Conservation (phyloP, 1,139 yeast species). For the Suhomyces anneliseae region DNA sequence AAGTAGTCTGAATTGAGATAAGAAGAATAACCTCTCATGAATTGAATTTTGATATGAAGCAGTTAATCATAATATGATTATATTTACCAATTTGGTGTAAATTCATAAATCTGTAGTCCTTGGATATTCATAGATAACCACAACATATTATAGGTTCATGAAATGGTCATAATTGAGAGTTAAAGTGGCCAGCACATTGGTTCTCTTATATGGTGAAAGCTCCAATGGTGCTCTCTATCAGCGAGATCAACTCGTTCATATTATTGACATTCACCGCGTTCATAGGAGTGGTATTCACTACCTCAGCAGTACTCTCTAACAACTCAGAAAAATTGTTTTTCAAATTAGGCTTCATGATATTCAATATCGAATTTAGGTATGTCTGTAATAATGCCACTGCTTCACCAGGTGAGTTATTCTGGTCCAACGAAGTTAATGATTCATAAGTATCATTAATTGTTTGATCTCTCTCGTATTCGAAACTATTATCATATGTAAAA, state of each 20-base stretch:
- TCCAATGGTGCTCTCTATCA: conserved; percentile 27
- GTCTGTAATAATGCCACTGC: conserved; percentile 13
- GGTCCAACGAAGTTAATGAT: conserved; percentile 15
- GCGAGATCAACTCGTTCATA: conserved; percentile 22
- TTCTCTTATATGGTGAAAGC: conserved; percentile 17
- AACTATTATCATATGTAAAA: conserved; percentile 6
- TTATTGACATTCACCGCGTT: conserved; percentile 16
- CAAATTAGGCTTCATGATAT: conserved; percentile 13
- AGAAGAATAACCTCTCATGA: too few species aligned
- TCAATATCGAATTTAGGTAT: conserved; percentile 14
- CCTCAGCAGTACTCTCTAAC: conserved; percentile 16
- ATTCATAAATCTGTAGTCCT: too few species aligned
- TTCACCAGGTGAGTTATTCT: conserved; percentile 11
- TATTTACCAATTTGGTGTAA: too few species aligned
- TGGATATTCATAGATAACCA: too few species aligned
- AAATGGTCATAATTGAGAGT: too few species aligned
- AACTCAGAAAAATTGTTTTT: conserved; percentile 17
- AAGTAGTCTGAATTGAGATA: too few species aligned
- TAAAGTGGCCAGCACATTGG: background rate
- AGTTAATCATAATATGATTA: too few species aligned
- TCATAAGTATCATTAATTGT: conserved; percentile 18
- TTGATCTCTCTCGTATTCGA: conserved; percentile 13
- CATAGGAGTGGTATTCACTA: conserved; percentile 20
- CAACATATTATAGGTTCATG: too few species aligned
- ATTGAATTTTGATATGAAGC: too few species aligned